Conservation (phyloP, 1,284 basidiomycete genomes). For the Meripilus lineatus region DNA sequence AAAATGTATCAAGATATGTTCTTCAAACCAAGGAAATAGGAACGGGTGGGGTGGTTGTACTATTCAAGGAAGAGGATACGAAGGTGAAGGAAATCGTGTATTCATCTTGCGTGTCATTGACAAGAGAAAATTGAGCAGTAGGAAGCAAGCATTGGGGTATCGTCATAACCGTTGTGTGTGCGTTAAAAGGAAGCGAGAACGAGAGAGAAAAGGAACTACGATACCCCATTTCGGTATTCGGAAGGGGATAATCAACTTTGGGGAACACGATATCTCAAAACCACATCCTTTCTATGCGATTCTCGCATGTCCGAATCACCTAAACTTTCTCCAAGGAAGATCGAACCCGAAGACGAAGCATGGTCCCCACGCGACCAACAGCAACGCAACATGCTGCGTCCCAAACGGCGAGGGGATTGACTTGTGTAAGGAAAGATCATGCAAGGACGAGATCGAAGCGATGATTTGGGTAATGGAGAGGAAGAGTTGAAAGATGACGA, state of each 20-base stretch:
- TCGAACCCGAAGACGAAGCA: slow-evolving; percentile 20
- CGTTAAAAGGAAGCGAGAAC: too few relatives aligned
- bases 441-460: slow-evolving; percentile 42
- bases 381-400: slow-evolving; percentile 50
- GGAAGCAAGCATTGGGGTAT: too few relatives aligned
- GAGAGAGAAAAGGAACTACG: not conserved
- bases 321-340: slow-evolving; percentile 3
- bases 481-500: slow-evolving; percentile 29
- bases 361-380: slow-evolving; percentile 50
- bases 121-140: not conserved
- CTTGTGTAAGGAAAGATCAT: slow-evolving; percentile 37
- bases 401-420: slow-evolving; percentile 39
- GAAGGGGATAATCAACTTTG: too few relatives aligned
- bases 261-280: too few relatives aligned
- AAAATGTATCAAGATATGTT: too few relatives aligned
- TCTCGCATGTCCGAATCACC: not conserved
- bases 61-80: too few relatives aligned
- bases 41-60: too few relatives aligned
- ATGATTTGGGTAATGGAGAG: slow-evolving; percentile 34
- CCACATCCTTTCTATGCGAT: not conserved
- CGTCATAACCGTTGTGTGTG: too few relatives aligned
- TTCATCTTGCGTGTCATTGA: not conserved
- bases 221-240: too few relatives aligned
- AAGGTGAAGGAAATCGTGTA: not conserved
- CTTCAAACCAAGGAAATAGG: too few relatives aligned